A percentile compares a stretch with the other conserved stretches of the same genome.
Evolutionary conservation across 202 grass and related monocot species (phyloP).

Genomic region (Elaeis oleifera): DNA sequence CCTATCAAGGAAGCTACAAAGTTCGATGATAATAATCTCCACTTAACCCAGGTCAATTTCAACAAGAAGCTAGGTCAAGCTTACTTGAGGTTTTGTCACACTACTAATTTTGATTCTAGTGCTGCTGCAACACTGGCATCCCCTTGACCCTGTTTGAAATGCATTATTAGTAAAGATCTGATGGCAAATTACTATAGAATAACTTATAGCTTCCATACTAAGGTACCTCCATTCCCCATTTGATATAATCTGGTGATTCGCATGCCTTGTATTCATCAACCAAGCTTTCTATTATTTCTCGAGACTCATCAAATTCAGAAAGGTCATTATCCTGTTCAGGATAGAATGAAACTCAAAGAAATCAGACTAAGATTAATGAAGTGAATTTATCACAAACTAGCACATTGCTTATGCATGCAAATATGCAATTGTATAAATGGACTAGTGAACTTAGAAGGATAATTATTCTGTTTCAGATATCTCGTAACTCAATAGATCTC

Average conservation of each 20-base stretch:
- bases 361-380: too few species aligned
- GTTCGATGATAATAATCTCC: too few species aligned
- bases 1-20: too few species aligned
- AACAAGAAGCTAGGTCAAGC: too few species aligned
- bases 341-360: background rate
- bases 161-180: background rate
- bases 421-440: too few species aligned
- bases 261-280: slow-evolving; percentile 99
- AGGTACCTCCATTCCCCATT: slow-evolving; percentile 98
- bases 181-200: background rate
- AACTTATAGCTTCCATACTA: slow-evolving; percentile 1
- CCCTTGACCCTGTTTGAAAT: slow-evolving; percentile 46
- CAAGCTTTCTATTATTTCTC: slow-evolving; percentile 92
- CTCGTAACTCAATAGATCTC: too few species aligned
- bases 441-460: too few species aligned
- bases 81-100: slow-evolving; percentile 38
- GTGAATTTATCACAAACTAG: too few species aligned
- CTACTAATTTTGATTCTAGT: slow-evolving; percentile 78
- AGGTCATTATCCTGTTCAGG: slow-evolving; percentile 82
- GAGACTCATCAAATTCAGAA: slow-evolving; percentile 91
- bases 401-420: too few species aligned
- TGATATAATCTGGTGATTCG: slow-evolving; percentile 95
- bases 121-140: slow-evolving; percentile 60
- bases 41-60: too few species aligned
- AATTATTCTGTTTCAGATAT: too few species aligned